Conservation (phyloP, 257 asterid genomes). For the Plantago elongata region DNA sequence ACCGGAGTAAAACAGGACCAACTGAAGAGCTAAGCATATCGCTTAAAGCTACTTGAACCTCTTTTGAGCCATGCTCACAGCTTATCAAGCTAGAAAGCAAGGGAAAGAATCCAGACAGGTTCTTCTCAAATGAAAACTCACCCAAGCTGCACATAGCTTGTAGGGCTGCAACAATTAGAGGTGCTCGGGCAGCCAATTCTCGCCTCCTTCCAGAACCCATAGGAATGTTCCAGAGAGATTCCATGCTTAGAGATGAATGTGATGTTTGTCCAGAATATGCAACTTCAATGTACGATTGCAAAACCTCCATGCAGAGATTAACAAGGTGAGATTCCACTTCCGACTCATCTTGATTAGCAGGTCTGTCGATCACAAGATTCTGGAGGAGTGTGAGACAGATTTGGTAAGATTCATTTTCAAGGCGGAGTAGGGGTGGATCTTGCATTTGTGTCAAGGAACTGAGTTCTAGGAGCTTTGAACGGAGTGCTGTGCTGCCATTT, state of each 20-base stretch:
- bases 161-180: constrained; percentile 72
- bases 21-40: constrained; percentile 80
- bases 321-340: constrained; percentile 77
- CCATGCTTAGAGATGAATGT: constrained; percentile 34
- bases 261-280: constrained; percentile 41
- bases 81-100: constrained; percentile 74
- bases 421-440: constrained; percentile 98
- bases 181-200: constrained; percentile 94
- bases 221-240: constrained; percentile 66
- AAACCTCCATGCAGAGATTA: constrained; percentile 75
- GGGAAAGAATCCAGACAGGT: constrained; percentile 67
- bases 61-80: constrained; percentile 94
- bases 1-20: constrained; percentile 79
- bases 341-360: constrained; percentile 51
- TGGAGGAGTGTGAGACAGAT: constrained; percentile 79
- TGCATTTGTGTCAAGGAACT: constrained; percentile 91
- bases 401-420: constrained; percentile 94
- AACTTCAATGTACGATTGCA: constrained; percentile 67
- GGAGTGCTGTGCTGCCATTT: constrained; percentile 52
- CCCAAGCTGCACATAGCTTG: constrained; percentile 81
- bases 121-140: constrained; percentile 74
- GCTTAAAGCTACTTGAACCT: constrained; percentile 81
- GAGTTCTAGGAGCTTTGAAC: constrained; percentile 70
- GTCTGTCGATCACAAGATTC: constrained; percentile 61
- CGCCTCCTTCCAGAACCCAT: constrained; percentile 82